Evolutionary conservation across 2,329 filamentous ascomycete species (phyloP), one percentile per base, ranked within the genome.

Genomic region (Aaosphaeria arxii): DNA sequence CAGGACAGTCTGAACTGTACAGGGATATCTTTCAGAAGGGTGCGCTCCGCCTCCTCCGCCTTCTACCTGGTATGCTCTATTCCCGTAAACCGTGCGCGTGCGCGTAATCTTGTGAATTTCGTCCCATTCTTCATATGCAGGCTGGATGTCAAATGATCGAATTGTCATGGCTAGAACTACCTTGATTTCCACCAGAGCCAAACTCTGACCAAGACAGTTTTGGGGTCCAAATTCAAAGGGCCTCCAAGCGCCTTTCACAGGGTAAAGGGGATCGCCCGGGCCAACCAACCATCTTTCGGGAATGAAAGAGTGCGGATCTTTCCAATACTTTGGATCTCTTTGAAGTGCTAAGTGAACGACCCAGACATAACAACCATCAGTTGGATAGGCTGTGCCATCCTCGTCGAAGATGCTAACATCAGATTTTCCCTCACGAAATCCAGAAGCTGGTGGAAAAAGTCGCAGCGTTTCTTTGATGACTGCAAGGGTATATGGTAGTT

Each of bases 221-320:
- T 71, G 52, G 2, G 61, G 61, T 1, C 72, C 73, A 4, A 58
- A 51, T 42, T 72, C 67, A 49, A 75, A 75, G 0, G 70, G 55
- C 24, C 66, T 53, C 50, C 54, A 72, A 7, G 56, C 58, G 13
- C 46, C 52, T n/a, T 44, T 45, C 6, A 35, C 13, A 11, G 52
- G 54, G 40, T 53, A 48, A 4, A 57, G 44, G 6, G 38, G 30
- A 38, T 57, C 40, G 4, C 46, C 46, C 2, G 42, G 32, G 2
- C 42, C 39, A 4, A 53, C 51, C 1, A 57, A 29, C 43, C 49
- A 62, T 9, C 60, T 51, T 33, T 60, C 56, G 7, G 60, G 59
- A 17, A 52, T 30, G 46, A 62, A 63, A 4, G 40, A 40, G 5
- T 53, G 39, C 4, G 56, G 49, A 4, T 49, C 29, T 1, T 33